phyloP scores from a whole-genome alignment of 169 alveolate genomes.

The Eimeria praecox region DNA sequence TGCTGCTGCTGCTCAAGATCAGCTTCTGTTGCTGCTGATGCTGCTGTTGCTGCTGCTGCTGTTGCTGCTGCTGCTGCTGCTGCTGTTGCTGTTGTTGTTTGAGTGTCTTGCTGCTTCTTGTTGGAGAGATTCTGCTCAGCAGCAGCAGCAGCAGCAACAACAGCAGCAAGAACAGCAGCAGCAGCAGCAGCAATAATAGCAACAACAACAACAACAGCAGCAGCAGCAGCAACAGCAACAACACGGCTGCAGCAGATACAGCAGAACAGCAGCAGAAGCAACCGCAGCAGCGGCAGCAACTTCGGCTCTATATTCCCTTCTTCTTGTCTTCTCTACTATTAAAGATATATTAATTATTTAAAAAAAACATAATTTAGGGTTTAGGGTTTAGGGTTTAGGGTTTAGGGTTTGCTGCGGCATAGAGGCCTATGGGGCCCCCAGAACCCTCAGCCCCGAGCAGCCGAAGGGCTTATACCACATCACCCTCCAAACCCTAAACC shows the following conservation, averaged over 20 bases:
- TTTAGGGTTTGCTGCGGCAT: background rate
- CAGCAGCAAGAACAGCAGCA: background rate
- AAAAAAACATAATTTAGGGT: background rate
- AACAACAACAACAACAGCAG: constrained; percentile 1
- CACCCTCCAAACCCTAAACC: background rate
- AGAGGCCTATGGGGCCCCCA: background rate
- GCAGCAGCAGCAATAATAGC: background rate
- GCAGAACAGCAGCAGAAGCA: background rate
- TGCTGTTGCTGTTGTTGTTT: background rate
- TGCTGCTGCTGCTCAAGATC: background rate
- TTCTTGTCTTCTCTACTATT: background rate
- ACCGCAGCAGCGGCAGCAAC: background rate
- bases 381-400: background rate
- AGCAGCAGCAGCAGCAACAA: constrained; percentile 20
- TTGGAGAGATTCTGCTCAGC: background rate
- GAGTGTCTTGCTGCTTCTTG: background rate
- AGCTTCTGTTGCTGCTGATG: constrained; percentile 60
- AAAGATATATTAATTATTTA: background rate
- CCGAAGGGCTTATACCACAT: background rate
- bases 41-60: background rate
- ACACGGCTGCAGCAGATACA: too few species aligned
- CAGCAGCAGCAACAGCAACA: constrained; percentile 42
- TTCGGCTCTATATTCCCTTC: background rate
- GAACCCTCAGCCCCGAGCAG: background rate
- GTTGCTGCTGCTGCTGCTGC: constrained; percentile 43